phyloP scores from a whole-genome alignment of 768 basidiomycete genomes.

The Kwoniella bestiolae region DNA sequence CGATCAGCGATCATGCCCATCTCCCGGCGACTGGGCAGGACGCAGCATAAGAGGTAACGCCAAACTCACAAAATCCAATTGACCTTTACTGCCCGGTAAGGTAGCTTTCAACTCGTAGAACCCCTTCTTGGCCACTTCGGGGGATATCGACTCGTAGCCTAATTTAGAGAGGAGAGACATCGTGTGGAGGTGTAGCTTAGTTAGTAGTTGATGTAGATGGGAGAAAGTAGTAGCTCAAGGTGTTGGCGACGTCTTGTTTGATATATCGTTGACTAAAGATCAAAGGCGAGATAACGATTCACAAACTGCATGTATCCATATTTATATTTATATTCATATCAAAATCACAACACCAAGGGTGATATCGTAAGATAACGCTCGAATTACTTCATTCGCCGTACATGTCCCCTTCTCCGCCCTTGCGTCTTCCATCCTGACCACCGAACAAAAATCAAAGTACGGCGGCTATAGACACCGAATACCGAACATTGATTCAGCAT shows the following conservation, averaged over 20 bases:
- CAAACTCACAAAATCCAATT: constrained; percentile 47
- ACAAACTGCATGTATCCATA: neutral
- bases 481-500: too few relatives aligned
- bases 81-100: constrained; percentile 46
- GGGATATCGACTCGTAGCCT: constrained; percentile 50
- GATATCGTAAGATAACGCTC: neutral
- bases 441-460: neutral
- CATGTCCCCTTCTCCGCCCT: too few relatives aligned
- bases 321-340: neutral
- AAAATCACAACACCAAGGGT: too few relatives aligned
- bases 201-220: neutral
- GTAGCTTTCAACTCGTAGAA: constrained; percentile 55
- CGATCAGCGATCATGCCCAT: too few relatives aligned
- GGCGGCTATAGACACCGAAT: neutral
- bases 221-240: too few relatives aligned
- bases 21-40: too few relatives aligned
- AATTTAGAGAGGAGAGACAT: constrained; percentile 33
- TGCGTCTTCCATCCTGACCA: neutral
- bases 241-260: too few relatives aligned
- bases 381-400: neutral
- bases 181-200: too few relatives aligned
- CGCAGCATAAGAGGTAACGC: too few relatives aligned
- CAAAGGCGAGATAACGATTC: neutral
- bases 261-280: too few relatives aligned
- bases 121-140: constrained; percentile 26